Evolutionary conservation across 139 green algal genomes (phyloP).

Genomic region (Eudorina sp.): DNA sequence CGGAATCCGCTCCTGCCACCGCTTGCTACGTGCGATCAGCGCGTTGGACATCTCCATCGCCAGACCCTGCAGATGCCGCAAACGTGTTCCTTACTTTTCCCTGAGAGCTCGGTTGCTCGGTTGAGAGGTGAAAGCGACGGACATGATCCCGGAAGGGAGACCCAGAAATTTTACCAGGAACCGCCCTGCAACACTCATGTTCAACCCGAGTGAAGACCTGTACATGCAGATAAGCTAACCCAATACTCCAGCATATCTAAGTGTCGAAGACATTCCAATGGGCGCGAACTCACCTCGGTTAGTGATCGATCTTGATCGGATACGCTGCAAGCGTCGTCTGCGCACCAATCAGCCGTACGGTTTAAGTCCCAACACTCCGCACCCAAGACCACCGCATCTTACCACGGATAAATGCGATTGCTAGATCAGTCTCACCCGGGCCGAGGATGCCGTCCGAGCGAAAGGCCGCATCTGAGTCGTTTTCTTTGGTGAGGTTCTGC

Average conservation of each 20-base stretch:
- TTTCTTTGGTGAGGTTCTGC: neutral
- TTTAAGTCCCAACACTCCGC: neutral
- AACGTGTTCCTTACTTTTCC: too few relatives aligned
- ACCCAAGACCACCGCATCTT: neutral
- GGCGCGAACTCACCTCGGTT: neutral
- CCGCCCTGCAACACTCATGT: too few relatives aligned
- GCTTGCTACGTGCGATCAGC: constrained; percentile 6
- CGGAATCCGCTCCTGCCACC: constrained; percentile 15
- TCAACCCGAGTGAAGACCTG: too few relatives aligned
- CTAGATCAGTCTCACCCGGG: neutral
- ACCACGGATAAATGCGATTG: neutral
- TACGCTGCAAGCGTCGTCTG: constrained; percentile 28
- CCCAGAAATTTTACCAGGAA: too few relatives aligned
- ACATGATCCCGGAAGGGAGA: too few relatives aligned
- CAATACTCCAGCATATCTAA: too few relatives aligned
- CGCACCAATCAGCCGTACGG: neutral
- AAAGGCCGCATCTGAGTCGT: neutral
- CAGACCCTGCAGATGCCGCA: too few relatives aligned
- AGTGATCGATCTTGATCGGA: constrained; percentile 9
- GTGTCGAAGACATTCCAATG: too few relatives aligned
- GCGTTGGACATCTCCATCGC: neutral
- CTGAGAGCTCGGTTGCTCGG: neutral
- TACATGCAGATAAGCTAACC: neutral
- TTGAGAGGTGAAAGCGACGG: too few relatives aligned
- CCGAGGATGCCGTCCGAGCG: neutral